Evolutionary conservation across 345 rosid genomes (phyloP).

Genomic region (Eucalyptus curtisii): DNA sequence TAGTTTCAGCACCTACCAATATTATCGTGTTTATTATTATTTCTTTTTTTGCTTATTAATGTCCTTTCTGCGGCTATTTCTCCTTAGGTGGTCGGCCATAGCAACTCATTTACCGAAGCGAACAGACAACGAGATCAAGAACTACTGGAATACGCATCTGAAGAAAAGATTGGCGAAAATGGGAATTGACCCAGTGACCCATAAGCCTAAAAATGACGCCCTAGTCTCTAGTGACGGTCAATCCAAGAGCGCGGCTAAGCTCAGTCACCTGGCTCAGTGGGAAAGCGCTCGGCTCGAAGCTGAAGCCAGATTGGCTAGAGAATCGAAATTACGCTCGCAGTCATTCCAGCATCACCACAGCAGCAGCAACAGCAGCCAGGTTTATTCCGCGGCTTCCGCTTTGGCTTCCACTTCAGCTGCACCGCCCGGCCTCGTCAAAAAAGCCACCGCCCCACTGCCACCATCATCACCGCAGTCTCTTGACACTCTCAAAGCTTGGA

Average conservation of each 20-base stretch:
- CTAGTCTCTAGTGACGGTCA: slow-evolving; percentile 30
- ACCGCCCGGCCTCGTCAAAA: neutral
- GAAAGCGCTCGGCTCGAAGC: slow-evolving; percentile 92
- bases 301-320: slow-evolving; percentile 72
- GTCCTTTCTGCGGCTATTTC: neutral
- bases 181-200: slow-evolving; percentile 83
- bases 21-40: neutral
- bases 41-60: slow-evolving; percentile 1
- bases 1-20: neutral
- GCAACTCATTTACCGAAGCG: slow-evolving; percentile 72
- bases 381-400: neutral
- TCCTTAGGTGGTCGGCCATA: slow-evolving; percentile 66
- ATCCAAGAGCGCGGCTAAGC: slow-evolving; percentile 56
- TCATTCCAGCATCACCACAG: slow-evolving; percentile 22
- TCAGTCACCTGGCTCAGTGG: slow-evolving; percentile 95
- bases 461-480: neutral
- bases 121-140: slow-evolving; percentile 75
- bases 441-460: neutral
- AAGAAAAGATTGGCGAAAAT: slow-evolving; percentile 57
- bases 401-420: slow-evolving; percentile 6
- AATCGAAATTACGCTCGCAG: slow-evolving; percentile 63
- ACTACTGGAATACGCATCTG: slow-evolving; percentile 73
- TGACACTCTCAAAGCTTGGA: slow-evolving; percentile 2
- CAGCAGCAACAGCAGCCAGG: neutral
- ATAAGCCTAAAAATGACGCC: slow-evolving; percentile 60